Base-by-base conservation (phyloP, 2,329 filamentous ascomycete genomes). In the Bipolaris bicolor region DNA sequence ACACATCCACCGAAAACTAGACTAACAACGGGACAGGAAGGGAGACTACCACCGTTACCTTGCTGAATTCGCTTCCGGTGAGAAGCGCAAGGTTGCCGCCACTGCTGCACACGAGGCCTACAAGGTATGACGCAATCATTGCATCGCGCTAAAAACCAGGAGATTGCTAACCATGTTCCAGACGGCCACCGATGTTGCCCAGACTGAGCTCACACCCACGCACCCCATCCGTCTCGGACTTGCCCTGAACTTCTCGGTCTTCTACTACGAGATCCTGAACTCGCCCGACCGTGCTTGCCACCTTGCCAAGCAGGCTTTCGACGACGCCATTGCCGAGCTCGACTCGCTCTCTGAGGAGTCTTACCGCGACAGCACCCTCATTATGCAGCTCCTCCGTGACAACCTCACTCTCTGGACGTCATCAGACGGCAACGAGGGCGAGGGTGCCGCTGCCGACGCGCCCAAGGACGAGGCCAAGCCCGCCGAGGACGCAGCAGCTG, bases 201-300 rank as follows among this genome's bases (percentile, higher is more conserved):
- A 97, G 86, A 97, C 91, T 68, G 94, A 98, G 82, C 89, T 98
- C 72, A 94, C 94, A 63, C 94, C 94, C 63, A 98, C 95, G 62
- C 94, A 98, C 86, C 94, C 94, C 73, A 98, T 98, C 84, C 93
- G 94, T 76, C 91, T 98, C 67, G 94, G 94, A 80, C 90, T 98
- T 75, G 94, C 94, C 70, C 88, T 98, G 72, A 98, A 97, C 90
- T 97, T 98, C 88, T 97, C 93, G 65, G 94, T 97, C 75, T 97
- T 97, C 86, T 97, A 97, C 88, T 97, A 97, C 82, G 95, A 97
- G 87, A 97, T 97, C 79, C 85, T 97, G 78, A 98, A 97, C 89
- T 96, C 93, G 34, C 94, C 93, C 75, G 93, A 97, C 82, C 92
- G 91, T 78, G 94, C 94, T 76, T 98, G 94, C 88, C 94, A 98